Conservation (phyloP, 1,284 basidiomycete genomes). For the Sparassis latifolia region DNA sequence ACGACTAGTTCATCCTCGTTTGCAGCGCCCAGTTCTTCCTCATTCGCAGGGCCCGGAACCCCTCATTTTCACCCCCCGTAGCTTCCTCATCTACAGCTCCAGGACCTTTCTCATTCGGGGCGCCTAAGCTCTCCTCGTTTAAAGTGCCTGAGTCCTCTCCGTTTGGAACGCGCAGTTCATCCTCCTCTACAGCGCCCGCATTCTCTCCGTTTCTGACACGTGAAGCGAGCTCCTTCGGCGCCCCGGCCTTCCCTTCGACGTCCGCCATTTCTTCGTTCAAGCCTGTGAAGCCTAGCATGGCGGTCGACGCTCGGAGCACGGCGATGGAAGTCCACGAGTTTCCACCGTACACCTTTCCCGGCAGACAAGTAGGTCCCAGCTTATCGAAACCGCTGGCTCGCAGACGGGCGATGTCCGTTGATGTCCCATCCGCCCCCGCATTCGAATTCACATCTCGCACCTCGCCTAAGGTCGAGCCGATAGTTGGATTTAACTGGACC, state of each 20-base stretch:
- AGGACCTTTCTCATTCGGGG: not conserved
- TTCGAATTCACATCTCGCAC: slow-evolving; percentile 32
- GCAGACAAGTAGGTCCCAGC: slow-evolving; percentile 26
- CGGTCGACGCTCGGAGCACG: slow-evolving; percentile 8
- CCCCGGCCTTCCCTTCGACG: slow-evolving; percentile 9
- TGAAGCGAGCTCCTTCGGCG: too few species aligned
- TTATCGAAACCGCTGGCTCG: slow-evolving; percentile 26
- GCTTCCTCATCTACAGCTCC: slow-evolving; percentile 8
- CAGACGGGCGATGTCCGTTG: slow-evolving; percentile 22
- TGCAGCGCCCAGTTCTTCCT: not conserved
- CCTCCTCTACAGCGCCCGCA: slow-evolving; percentile 4
- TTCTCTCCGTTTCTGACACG: slow-evolving; percentile 8
- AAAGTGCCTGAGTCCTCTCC: not conserved
- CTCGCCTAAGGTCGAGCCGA: slow-evolving; percentile 18
- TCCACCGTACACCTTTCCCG: slow-evolving; percentile 15
- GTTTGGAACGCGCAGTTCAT: too few species aligned
- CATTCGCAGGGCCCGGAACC: too few species aligned
- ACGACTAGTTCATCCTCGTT: not conserved
- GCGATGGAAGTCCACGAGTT: slow-evolving; percentile 17
- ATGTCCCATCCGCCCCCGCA: slow-evolving; percentile 30
- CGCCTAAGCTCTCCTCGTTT: not conserved
- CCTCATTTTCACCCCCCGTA: slow-evolving; percentile 3
- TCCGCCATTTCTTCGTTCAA: not conserved
- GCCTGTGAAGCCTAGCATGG: slow-evolving; percentile 17
- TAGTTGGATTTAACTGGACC: slow-evolving; percentile 34